These are phyloP conservation scores for Kluyveromyces starmeri DNA, from an alignment of 805 yeast species.

Conservation along the genomic window DNA sequence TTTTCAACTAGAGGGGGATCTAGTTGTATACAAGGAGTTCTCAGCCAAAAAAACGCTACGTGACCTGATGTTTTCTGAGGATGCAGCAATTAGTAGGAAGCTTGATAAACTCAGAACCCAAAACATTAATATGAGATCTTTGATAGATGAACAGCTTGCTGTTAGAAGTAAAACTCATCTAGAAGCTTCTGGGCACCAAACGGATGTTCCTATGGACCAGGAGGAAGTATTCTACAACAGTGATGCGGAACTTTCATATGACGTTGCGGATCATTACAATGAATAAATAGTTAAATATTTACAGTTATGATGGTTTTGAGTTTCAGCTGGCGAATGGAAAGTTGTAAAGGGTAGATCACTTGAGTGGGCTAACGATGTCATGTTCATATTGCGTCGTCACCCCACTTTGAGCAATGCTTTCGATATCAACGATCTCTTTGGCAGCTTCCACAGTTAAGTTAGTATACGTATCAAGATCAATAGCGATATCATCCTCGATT, in stretches of 20 bases:
- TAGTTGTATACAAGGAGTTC: slow-evolving; percentile 9
- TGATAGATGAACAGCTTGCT: neutral
- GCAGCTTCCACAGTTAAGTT: slow-evolving; percentile 73
- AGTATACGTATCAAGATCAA: slow-evolving; percentile 51
- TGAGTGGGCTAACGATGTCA: slow-evolving; percentile 32
- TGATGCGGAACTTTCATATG: slow-evolving; percentile 6
- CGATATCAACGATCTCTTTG: slow-evolving; percentile 80
- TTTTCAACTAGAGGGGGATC: slow-evolving; percentile 15
- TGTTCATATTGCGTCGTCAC: slow-evolving; percentile 40
- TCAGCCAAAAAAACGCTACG: neutral
- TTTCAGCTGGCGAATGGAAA: neutral
- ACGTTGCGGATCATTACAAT: slow-evolving; percentile 1
- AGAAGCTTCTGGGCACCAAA: slow-evolving; percentile 2
- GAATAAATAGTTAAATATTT: neutral
- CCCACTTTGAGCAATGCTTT: slow-evolving; percentile 53
- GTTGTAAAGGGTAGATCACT: no score
- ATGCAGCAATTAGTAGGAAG: neutral
- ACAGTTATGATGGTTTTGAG: neutral
- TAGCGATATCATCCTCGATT: slow-evolving; percentile 87
- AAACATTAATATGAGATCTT: slow-evolving; percentile 5
- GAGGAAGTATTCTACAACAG: slow-evolving; percentile 7
- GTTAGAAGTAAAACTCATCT: slow-evolving; percentile 1
- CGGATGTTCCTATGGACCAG: slow-evolving; percentile 9
- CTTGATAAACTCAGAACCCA: neutral
- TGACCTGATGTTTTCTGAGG: neutral